Conservation (phyloP, 345 rosid species). For the Linum trigynum region DNA sequence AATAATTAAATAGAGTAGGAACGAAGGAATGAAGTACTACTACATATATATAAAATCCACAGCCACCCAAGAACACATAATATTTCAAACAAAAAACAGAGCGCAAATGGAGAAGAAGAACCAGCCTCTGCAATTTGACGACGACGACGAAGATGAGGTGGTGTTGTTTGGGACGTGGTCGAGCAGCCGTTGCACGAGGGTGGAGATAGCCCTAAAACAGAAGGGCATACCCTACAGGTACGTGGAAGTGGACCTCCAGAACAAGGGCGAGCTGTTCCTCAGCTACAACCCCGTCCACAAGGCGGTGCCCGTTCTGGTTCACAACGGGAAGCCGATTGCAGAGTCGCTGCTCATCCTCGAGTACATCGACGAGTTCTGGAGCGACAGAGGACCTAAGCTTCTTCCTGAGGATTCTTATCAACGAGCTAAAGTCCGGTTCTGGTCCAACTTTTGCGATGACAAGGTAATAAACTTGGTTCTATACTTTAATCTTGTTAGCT, state of each 20-base stretch:
- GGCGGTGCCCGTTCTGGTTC: conserved; percentile 38
- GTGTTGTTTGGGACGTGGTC: conserved; percentile 22
- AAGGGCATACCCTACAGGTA: not conserved
- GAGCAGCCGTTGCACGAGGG: no score
- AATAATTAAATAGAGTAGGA: no score
- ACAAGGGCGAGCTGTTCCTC: conserved; percentile 31
- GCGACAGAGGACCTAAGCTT: conserved; percentile 18
- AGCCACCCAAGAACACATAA: no score
- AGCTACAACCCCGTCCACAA: conserved; percentile 28
- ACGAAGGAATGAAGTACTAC: no score
- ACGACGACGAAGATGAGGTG: conserved; percentile 25
- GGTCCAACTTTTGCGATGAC: conserved; percentile 23
- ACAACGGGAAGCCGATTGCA: conserved; percentile 33
- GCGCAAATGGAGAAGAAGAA: no score
- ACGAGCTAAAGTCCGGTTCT: conserved; percentile 33
- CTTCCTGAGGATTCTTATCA: conserved; percentile 32
- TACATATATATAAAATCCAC: no score
- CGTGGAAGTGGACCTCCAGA: conserved; percentile 32
- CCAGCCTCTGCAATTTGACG: no score
- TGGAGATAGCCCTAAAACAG: conserved; percentile 19
- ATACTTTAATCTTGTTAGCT: no score
- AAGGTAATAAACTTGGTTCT: not conserved
- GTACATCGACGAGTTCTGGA: conserved; percentile 42
- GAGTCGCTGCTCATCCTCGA: conserved; percentile 9
- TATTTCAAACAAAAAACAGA: no score